A percentile compares a stretch with the other conserved stretches of the same genome.
Evolutionary conservation across 306 rosid species (phyloP).

Genomic region (Prunus padus): DNA sequence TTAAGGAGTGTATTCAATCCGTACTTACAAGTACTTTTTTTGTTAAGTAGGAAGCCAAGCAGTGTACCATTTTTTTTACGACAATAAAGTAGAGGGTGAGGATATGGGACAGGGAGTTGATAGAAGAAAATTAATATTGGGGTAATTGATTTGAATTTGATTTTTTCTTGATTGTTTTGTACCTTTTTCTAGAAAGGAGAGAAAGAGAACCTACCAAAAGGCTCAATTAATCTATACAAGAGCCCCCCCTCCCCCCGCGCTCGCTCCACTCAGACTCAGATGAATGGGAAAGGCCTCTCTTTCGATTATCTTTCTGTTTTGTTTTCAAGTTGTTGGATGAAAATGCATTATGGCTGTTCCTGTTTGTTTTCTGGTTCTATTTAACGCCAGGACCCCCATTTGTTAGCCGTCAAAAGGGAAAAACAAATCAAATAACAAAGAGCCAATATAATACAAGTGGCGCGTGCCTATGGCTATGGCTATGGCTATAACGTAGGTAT

Average conservation of each 20-base stretch:
- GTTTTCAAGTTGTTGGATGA: slow-evolving; percentile 32
- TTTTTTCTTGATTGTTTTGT: slow-evolving; percentile 2
- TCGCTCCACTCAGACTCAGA: slow-evolving; percentile 28
- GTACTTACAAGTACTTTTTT: too few relatives aligned
- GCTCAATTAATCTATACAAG: slow-evolving; percentile 13
- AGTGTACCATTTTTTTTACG: too few relatives aligned
- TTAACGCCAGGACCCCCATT: slow-evolving; percentile 19
- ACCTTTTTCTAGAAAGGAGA: slow-evolving; percentile 18
- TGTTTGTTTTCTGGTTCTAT: slow-evolving; percentile 18
- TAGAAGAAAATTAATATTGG: not conserved
- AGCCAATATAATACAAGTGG: not conserved
- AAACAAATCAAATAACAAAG: not conserved
- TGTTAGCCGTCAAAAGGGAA: not conserved
- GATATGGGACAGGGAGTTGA: not conserved
- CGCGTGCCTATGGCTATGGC: not conserved
- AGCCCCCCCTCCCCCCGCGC: too few relatives aligned
- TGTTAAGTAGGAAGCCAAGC: too few relatives aligned
- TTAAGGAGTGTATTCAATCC: too few relatives aligned
- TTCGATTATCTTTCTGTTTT: slow-evolving; percentile 26
- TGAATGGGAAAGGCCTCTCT: not conserved
- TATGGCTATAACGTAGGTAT: too few relatives aligned
- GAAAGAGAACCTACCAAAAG: slow-evolving; percentile 24
- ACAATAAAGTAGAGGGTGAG: not conserved
- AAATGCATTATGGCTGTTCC: slow-evolving; percentile 23
- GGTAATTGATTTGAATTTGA: not conserved